Conservation (phyloP, 495 filamentous ascomycete species). For the Xylaria palmicola region DNA sequence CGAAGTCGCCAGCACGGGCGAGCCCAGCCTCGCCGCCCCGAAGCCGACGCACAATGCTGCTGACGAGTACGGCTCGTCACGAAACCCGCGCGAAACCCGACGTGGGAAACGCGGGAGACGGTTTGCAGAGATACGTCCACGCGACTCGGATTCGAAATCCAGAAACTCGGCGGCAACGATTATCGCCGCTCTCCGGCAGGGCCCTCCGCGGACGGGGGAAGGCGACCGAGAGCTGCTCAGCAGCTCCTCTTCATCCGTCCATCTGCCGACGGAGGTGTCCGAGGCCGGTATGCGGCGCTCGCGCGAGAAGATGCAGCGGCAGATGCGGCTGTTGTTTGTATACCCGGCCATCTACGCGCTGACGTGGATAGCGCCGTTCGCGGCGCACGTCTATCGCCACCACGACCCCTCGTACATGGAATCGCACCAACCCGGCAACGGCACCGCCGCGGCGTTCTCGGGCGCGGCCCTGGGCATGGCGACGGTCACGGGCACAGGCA, state of each 20-base stretch:
- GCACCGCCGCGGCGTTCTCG: background rate
- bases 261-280: conserved; percentile 17
- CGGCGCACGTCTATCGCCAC: conserved; percentile 60
- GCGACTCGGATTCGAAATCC: background rate
- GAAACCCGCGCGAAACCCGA: background rate
- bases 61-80: background rate
- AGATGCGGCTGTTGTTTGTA: conserved; percentile 67
- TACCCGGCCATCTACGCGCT: conserved; percentile 71
- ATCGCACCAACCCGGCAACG: background rate
- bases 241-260: conserved; percentile 21
- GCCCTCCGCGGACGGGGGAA: conserved; percentile 13
- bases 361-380: conserved; percentile 72
- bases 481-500: conserved; percentile 20
- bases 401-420: conserved; percentile 34
- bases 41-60: background rate
- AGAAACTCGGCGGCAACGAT: conserved; percentile 21
- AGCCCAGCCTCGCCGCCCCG: background rate
- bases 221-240: conserved; percentile 14
- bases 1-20: background rate
- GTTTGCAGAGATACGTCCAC: background rate
- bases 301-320: conserved; percentile 59
- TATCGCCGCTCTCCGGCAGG: conserved; percentile 27
- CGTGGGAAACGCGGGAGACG: background rate
- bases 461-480: background rate
- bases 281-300: conserved; percentile 34